A percentile compares a stretch with the other conserved stretches of the same genome.
phyloP scores from a whole-genome alignment of 495 filamentous ascomycete genomes.

The Trichoderma virens region DNA sequence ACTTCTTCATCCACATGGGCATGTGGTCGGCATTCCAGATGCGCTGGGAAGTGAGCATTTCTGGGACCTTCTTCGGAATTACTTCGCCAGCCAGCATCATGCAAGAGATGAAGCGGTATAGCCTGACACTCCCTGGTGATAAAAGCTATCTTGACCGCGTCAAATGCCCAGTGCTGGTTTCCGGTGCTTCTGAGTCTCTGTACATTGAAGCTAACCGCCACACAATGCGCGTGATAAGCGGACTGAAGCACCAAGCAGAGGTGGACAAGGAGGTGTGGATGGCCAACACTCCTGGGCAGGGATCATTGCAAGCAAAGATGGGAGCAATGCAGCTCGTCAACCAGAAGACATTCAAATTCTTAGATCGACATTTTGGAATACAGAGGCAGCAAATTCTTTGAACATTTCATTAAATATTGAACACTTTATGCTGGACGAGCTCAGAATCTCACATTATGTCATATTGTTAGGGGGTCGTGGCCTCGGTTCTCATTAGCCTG shows the following conservation, averaged over 20 bases:
- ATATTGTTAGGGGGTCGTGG: too few relatives aligned
- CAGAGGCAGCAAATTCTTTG: conserved; percentile 2
- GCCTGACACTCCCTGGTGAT: conserved; percentile 3
- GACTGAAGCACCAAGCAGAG: conserved; percentile 11
- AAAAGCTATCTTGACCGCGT: conserved; percentile 11
- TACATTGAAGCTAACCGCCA: conserved; percentile 13
- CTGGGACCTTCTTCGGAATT: conserved; percentile 17
- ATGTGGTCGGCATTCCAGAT: conserved; percentile 22
- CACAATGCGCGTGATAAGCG: neutral
- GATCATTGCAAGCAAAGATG: conserved; percentile 19
- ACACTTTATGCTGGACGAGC: too few relatives aligned
- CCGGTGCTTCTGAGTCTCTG: conserved; percentile 11
- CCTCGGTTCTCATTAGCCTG: too few relatives aligned
- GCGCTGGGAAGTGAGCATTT: conserved; percentile 28
- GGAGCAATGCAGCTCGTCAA: conserved; percentile 14
- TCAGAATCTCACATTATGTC: too few relatives aligned
- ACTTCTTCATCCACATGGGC: conserved; percentile 21
- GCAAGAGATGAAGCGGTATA: conserved; percentile 15
- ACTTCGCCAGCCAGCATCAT: conserved; percentile 20
- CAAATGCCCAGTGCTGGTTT: conserved; percentile 18
- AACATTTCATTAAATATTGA: too few relatives aligned
- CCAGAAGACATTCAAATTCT: conserved; percentile 15
- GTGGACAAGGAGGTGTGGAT: conserved; percentile 17
- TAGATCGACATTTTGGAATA: conserved; percentile 18
- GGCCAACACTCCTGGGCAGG: conserved; percentile 10